phyloP scores from a whole-genome alignment of 805 yeast genomes.

The Kluyveromyces nonfermentans region DNA sequence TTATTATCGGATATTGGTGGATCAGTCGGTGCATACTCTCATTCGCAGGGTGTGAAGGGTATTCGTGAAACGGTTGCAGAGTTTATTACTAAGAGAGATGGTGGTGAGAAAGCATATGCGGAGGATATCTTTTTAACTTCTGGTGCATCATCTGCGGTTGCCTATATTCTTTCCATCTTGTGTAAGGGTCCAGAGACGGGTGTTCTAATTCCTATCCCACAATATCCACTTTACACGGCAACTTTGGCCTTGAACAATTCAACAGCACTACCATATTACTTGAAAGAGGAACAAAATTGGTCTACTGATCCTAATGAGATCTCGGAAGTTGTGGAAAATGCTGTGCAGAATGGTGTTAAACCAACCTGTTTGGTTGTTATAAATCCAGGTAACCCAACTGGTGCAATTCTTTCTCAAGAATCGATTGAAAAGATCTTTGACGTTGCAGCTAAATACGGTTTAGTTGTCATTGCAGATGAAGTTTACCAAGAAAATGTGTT shows the following conservation, averaged over 20 bases:
- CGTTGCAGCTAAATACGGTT: constrained; percentile 75
- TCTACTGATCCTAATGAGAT: constrained; percentile 64
- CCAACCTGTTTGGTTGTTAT: constrained; percentile 83
- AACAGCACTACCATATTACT: constrained; percentile 74
- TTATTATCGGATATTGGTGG: constrained; percentile 54
- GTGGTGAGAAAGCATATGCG: constrained; percentile 56
- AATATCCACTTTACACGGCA: constrained; percentile 96
- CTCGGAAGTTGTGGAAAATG: constrained; percentile 40
- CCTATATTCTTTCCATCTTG: constrained; percentile 61
- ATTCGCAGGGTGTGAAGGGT: constrained; percentile 75
- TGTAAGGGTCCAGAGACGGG: constrained; percentile 63
- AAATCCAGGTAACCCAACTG: constrained; percentile 99
- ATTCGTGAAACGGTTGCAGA: constrained; percentile 73
- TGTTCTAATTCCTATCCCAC: constrained; percentile 92
- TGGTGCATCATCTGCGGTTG: constrained; percentile 95
- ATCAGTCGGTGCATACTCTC: constrained; percentile 91
- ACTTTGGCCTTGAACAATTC: constrained; percentile 77
- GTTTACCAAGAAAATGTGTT: constrained; percentile 93
- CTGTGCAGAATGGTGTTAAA: constrained; percentile 42
- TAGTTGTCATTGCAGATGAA: constrained; percentile 92
- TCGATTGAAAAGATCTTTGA: constrained; percentile 64
- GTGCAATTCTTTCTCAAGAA: constrained; percentile 59
- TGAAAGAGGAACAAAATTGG: constrained; percentile 80
- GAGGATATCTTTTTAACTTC: constrained; percentile 75
- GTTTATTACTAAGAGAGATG: constrained; percentile 73